A percentile compares a stretch with the other conserved stretches of the same genome.
Conservation (phyloP, 2,329 filamentous ascomycete genomes). For the Decorospora gaudefroyi region DNA sequence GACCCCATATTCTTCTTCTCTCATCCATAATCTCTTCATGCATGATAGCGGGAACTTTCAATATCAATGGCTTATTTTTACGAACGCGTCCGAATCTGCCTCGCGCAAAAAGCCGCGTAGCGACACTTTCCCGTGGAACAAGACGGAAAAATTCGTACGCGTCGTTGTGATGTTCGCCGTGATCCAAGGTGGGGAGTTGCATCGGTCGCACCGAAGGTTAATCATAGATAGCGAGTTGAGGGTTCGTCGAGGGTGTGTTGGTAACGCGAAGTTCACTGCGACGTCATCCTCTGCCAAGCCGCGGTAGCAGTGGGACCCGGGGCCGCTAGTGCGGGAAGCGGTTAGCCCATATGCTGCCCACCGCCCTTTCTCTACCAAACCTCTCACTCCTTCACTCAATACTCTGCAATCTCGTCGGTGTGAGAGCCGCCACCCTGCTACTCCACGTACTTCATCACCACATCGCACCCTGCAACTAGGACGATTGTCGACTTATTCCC, state of each 20-base stretch:
- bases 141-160: not conserved
- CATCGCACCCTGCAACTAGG: conserved; percentile 8
- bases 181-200: not conserved
- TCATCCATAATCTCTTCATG: conserved; percentile 1
- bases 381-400: conserved; percentile 8
- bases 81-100: conserved; percentile 20
- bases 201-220: conserved; percentile 5
- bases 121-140: conserved; percentile 1
- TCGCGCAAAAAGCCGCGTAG: conserved; percentile 14
- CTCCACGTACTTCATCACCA: conserved; percentile 8
- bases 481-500: conserved; percentile 9
- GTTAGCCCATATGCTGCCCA: too few species aligned
- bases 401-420: conserved; percentile 33
- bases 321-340: too few species aligned
- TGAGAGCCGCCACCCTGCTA: conserved; percentile 31
- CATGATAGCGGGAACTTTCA: conserved; percentile 5
- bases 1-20: not conserved
- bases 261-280: conserved; percentile 12
- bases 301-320: too few species aligned
- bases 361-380: conserved; percentile 32
- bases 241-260: conserved; percentile 9
- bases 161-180: not conserved
- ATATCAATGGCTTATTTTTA: conserved; percentile 18
- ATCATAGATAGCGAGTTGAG: conserved; percentile 7
- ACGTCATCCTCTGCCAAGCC: conserved; percentile 28